Evolutionary conservation across 129 eudicot species (phyloP).

Genomic region (Pulicaria dysenterica): DNA sequence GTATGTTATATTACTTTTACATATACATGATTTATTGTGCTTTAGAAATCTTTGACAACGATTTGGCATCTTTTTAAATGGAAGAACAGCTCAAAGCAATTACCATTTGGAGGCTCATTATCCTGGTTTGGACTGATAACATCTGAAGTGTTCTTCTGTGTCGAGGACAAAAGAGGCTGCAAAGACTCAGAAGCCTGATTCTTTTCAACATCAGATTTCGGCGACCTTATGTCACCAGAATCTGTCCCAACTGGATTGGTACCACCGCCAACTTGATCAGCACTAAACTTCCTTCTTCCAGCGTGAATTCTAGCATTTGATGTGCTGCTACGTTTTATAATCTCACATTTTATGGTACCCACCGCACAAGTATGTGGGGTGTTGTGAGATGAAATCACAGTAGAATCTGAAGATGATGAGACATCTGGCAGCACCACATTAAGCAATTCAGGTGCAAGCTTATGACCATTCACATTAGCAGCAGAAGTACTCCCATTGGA

Average conservation of each 20-base stretch:
- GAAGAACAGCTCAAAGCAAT: not conserved
- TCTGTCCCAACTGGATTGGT: slow-evolving; percentile 27
- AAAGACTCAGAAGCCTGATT: slow-evolving; percentile 30
- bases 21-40: no score
- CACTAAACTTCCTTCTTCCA: slow-evolving; percentile 28
- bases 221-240: slow-evolving; percentile 7
- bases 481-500: slow-evolving; percentile 35
- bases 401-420: slow-evolving; percentile 44
- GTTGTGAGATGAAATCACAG: slow-evolving; percentile 43
- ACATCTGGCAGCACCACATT: slow-evolving; percentile 30
- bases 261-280: slow-evolving; percentile 29
- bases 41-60: no score
- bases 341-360: slow-evolving; percentile 52
- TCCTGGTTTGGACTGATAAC: slow-evolving; percentile 24
- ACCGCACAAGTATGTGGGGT: slow-evolving; percentile 33
- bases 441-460: slow-evolving; percentile 27
- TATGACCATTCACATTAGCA: slow-evolving; percentile 32
- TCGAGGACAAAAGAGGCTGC: slow-evolving; percentile 22
- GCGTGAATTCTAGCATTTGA: slow-evolving; percentile 24
- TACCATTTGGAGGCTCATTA: slow-evolving; percentile 47
- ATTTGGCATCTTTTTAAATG: no score
- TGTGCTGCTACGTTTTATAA: slow-evolving; percentile 26
- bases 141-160: slow-evolving; percentile 17
- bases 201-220: slow-evolving; percentile 24
- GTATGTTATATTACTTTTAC: no score